Percentiles rank a stretch among this genome's conserved stretches.
Conservation (phyloP, 2,329 filamentous ascomycete species). For the Akanthomyces muscarius region DNA sequence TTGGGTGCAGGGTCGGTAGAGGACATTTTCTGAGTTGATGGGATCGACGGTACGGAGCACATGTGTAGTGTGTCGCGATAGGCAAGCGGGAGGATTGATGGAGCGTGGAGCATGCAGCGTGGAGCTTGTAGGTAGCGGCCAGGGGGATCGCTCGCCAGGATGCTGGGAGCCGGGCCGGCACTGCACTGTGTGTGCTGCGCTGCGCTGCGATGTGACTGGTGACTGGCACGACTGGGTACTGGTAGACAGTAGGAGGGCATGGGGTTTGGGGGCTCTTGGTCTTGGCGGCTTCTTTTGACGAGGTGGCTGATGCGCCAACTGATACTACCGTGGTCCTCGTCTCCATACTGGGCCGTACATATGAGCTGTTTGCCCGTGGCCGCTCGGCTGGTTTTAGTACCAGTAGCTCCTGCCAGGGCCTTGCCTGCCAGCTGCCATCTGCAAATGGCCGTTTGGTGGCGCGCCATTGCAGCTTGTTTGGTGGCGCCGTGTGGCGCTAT, state of each 20-base stretch:
- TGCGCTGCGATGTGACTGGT: too few species aligned
- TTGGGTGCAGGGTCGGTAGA: not conserved
- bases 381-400: not conserved
- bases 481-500: constrained; percentile 4
- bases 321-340: not conserved
- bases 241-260: too few species aligned
- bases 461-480: not conserved
- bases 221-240: too few species aligned
- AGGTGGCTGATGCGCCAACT: not conserved
- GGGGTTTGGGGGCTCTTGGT: not conserved
- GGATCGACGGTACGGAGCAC: constrained; percentile 5
- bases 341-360: not conserved
- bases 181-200: too few species aligned
- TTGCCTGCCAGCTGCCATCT: not conserved
- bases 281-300: not conserved
- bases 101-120: not conserved
- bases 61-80: not conserved
- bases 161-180: not conserved
- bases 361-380: not conserved
- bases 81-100: not conserved
- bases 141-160: constrained; percentile 2
- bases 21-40: not conserved
- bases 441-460: not conserved
- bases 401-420: not conserved
- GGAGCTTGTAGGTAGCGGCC: not conserved